Evolutionary conservation across 148 eudicot genomes (phyloP), one percentile per base, ranked within the genome.

Genomic region (Euryodendron excelsum): DNA sequence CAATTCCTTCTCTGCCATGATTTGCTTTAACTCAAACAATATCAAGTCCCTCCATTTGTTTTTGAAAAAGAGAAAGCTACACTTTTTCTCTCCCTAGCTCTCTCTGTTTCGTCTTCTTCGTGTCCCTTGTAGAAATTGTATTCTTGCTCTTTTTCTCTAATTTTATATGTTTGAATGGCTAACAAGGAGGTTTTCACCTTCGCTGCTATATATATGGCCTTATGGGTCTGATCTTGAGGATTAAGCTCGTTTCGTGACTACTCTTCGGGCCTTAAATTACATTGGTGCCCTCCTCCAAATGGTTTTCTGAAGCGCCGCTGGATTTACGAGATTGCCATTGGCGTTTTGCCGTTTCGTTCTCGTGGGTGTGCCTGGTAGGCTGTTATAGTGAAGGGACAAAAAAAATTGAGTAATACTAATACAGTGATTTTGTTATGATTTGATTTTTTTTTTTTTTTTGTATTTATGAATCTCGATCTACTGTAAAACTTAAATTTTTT

Each of bases 31-130:
- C 60, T 70, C 75, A 72, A 44, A 31, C 79, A 45, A n/a, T 65
- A 11, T 76, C 23, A 34, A 48, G 30, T 76, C 79, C 79, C 63
- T 77, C 79, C 73, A 65, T 64, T 48, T 36, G 48, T 27, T 36
- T 66, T 36, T 6, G 10, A 72, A 72, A 41, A 27, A 30, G 23
- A 28, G 34, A 30, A 76, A 25, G 62, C 69, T 4, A 76, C 37
- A 62, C 14, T 77, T 67, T 66, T 36, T 34, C 58, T 23, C 33
- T 48, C 31, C 55, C 30, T 36, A 17, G 9, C 44, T 36, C 65
- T 74, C 44, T 27, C 11, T 60, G 65, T 73, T 39, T 73, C 48
- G 17, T 44, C 56, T 31, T 39, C 79, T 20, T 76, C 77, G 74
- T 3, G 36, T 23, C n/a, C 17, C 5, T 58, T 36, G 27, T 44